Conservation (phyloP, 805 yeast genomes). For the Hanseniaspora vineae region DNA sequence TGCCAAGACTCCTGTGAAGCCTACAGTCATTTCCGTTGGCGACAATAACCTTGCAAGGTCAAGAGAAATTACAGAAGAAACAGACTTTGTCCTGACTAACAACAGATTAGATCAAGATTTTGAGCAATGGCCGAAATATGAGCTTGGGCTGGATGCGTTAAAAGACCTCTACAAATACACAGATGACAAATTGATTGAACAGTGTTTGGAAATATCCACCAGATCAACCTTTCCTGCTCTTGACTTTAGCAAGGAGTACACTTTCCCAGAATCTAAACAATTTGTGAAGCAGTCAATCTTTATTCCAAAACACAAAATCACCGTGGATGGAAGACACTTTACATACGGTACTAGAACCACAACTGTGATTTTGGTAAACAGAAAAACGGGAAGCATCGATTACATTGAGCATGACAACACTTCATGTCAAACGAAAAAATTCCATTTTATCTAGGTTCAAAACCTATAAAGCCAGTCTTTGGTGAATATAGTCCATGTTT, state of each 20-base stretch:
- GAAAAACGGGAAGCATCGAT: background rate
- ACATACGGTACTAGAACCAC: conserved; percentile 6
- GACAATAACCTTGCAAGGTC: conserved; percentile 2
- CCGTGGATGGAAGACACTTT: background rate
- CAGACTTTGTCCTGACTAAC: background rate
- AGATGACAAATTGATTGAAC: background rate
- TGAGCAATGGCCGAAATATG: conserved; percentile 1
- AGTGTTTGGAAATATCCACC: conserved; percentile 2
- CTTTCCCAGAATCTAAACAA: conserved; percentile 1
- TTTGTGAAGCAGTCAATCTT: conserved; percentile 3
- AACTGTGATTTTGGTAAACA: conserved; percentile 1
- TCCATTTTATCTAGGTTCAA: background rate
- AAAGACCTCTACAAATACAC: background rate
- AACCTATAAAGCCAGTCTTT: background rate
- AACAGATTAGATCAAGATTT: background rate
- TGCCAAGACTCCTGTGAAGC: background rate
- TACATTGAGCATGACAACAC: background rate
- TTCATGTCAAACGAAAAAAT: background rate
- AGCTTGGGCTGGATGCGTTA: background rate
- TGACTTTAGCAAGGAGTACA: background rate
- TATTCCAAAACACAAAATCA: conserved; percentile 2
- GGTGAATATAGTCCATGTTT: background rate
- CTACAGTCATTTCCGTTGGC: background rate
- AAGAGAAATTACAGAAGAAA: background rate
- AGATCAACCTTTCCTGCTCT: background rate